Base-by-base conservation (phyloP, 257 asterid genomes). In the Solanum chilense region DNA sequence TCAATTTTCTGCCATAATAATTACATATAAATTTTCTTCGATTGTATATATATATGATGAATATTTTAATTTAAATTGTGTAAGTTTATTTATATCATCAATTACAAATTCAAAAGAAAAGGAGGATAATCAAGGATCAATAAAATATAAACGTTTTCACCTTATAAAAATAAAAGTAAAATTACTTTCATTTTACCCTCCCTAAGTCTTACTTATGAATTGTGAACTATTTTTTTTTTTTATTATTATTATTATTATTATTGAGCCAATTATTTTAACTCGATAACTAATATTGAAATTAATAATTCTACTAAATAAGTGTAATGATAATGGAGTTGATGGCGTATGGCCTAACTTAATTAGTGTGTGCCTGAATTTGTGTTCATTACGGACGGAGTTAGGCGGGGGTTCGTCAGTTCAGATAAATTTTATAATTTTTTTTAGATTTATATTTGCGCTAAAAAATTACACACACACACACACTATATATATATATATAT, bases 391-490 rank as follows among this genome's bases (percentile, higher is more conserved):
- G 23, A 0, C 10, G 10, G n/a, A 52, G 23, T 23, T 52, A 52
- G 4, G n/a, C 6, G n/a, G 10, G 62, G 7, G 10, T 16, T 52
- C 0, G 4, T 52, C 9, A 0, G 0, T 52, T 52, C 4, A 9
- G 1, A 1, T 0, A 1, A 49, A 49, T 1, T 0, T 9, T 2
- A 0, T 15, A 49, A 6, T 7, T 49, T 49, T 49, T 49, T 49
- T 15, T 15, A 5, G 3, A 49, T 15, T 4, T 45, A 45, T 44
- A 12, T 42, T 3, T 49, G 15, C 14, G 15, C 15, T 27, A 27
- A 27, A 27, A 27, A n/a, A n/a, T n/a, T n/a, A n/a, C n/a, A n/a
- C n/a, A n/a, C n/a, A n/a, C n/a, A n/a, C n/a, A n/a, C n/a, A n/a
- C n/a, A n/a, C n/a, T 27, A 49, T 42, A 42, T 44, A 0, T 44